Evolutionary conservation across 164 flowering plant species (phyloP).

Genomic region (Umbellularia californica): DNA sequence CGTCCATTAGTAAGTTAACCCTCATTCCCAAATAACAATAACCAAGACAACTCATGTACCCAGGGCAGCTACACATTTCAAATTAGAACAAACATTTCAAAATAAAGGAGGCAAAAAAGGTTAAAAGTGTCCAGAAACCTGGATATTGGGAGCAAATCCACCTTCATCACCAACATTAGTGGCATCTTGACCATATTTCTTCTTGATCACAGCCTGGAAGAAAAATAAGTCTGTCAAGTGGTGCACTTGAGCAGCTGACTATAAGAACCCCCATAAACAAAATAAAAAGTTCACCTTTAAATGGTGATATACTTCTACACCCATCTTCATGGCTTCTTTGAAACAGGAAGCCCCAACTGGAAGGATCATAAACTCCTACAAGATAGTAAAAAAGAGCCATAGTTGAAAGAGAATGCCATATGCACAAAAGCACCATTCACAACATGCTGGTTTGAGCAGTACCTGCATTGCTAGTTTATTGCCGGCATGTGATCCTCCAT

Average conservation of each 20-base stretch:
- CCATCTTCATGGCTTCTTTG: constrained; percentile 47
- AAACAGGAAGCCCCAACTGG: constrained; percentile 44
- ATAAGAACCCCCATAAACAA: neutral
- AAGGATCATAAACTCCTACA: constrained; percentile 43
- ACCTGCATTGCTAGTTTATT: constrained; percentile 45
- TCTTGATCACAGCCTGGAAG: constrained; percentile 37
- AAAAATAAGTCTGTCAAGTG: neutral
- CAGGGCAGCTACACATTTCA: too few species aligned
- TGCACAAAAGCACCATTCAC: neutral
- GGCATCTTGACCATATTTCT: constrained; percentile 44
- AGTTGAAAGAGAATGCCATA: neutral
- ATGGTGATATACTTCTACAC: constrained; percentile 42
- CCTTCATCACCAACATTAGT: constrained; percentile 45
- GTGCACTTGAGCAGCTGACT: neutral
- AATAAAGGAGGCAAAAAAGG: neutral
- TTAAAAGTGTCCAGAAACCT: constrained; percentile 14
- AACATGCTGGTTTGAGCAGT: neutral
- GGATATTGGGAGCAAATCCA: constrained; percentile 47
- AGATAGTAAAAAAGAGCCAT: neutral
- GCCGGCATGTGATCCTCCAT: constrained; percentile 51
- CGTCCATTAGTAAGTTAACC: too few species aligned
- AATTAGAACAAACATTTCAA: too few species aligned
- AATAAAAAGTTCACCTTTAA: constrained; percentile 22
- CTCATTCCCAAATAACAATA: too few species aligned
- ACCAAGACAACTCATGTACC: too few species aligned